Base-by-base conservation (phyloP, 2,329 filamentous ascomycete species). In the Colletotrichum sp. region DNA sequence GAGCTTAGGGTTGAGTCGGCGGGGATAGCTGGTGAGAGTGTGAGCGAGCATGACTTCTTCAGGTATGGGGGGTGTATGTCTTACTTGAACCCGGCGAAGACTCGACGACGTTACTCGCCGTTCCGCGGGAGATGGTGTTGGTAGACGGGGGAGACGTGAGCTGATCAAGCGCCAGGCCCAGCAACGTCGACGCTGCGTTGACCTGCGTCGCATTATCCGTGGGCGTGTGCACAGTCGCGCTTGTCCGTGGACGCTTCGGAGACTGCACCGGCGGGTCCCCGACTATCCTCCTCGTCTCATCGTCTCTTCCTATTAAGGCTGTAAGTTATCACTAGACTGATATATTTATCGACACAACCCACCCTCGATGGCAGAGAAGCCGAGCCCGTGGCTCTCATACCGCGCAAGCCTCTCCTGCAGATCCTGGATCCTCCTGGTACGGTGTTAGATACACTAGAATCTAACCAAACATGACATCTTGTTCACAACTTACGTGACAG, bases 1-100 rank as follows among this genome's bases (percentile, higher is more conserved):
- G 75, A 75, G 36, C 69, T 75, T 3, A 77, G 54, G 2, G 76
- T 74, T 3, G 73, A 72, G 31, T 77, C 76, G 15, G 73, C 75
- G 16, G 72, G 72, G 33, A 77, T 77, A 8, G 73, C 75, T 76
- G 34, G 12, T n/a, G n/a, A 2, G 36, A 9, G 16, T 12, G 9
- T n/a, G 43, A 51, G 43, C 4, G 21, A 51, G 13, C 6, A 11
- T 27, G 47, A 11, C 13, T 21, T 21, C 21, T 18, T 13, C 8
- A 18, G 1, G n/a, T 1, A 12, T 43, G 3, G 29, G 9, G 27
- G 2, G 8, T n/a, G 27, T 2, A 8, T n/a, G 7, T 36, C 66
- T 38, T 59, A 72, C 70, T 59, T 9, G 70, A 70, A 2, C 66
- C 31, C 2, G 66, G 70, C 2, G 66, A 72, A 6, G 70, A 65